Conservation (phyloP, 1,284 basidiomycete species). For the Tilletia setariae region DNA sequence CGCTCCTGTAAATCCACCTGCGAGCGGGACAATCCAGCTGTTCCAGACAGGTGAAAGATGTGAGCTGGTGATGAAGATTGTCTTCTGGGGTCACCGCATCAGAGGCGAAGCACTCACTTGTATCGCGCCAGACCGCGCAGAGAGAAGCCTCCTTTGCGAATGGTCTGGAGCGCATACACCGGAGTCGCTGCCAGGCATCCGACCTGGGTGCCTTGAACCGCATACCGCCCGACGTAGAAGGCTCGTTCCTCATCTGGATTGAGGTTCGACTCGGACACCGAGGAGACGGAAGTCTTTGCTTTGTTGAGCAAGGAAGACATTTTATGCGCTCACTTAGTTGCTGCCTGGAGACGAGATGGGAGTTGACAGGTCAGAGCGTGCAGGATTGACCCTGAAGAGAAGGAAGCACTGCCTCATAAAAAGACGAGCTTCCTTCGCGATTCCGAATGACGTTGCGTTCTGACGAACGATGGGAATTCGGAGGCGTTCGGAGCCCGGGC, state of each 20-base stretch:
- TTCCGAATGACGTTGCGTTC: not conserved
- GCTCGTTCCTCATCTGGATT: slow-evolving; percentile 14
- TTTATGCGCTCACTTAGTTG: not conserved
- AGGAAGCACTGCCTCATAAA: not conserved
- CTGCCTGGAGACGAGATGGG: not conserved
- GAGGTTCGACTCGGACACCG: slow-evolving; percentile 6
- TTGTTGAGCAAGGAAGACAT: slow-evolving; percentile 2
- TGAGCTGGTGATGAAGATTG: not conserved
- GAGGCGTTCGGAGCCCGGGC: too few species aligned
- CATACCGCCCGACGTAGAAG: slow-evolving; percentile 5
- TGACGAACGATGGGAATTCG: too few species aligned
- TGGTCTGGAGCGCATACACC: slow-evolving; percentile 32
- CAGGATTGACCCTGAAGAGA: not conserved
- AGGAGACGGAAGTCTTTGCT: slow-evolving; percentile 14
- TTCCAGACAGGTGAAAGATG: not conserved
- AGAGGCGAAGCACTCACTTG: slow-evolving; percentile 25
- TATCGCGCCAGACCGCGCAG: slow-evolving; percentile 36
- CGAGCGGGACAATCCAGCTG: slow-evolving; percentile 39
- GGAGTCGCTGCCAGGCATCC: slow-evolving; percentile 45
- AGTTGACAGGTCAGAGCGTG: not conserved
- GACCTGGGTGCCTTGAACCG: slow-evolving; percentile 24
- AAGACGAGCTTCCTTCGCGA: too few species aligned
- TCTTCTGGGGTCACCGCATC: not conserved
- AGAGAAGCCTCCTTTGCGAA: slow-evolving; percentile 34
- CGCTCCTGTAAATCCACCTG: slow-evolving; percentile 28